Evolutionary conservation across 371 early-diverging fungal species (phyloP), one percentile per base, ranked within the genome.

Genomic region (Syncephalastrum contaminatum): DNA sequence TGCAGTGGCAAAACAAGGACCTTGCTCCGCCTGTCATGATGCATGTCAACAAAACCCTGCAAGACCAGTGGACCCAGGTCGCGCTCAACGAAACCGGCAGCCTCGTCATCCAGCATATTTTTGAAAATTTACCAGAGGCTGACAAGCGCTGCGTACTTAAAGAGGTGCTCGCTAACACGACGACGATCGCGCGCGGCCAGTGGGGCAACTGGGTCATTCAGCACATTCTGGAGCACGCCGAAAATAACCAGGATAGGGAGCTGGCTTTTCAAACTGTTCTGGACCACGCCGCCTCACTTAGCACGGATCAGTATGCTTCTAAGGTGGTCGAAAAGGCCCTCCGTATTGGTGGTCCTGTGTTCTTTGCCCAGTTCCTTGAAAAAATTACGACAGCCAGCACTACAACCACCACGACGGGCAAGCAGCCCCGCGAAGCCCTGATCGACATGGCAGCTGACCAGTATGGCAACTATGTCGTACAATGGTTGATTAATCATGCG

Each of bases 391-490:
- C 43, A 8, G 46, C 42, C 4, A 58, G 43, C 4, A 24, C 49
- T 22, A 53, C 48, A 5, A 51, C 50, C 30, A 66, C 76, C 14
- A 70, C 73, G 0, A 30, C 36, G 36, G 10, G 10, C 10, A 48
- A 25, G 13, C 43, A 43, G 1, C 21, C 39, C 4, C 72, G 83
- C 3, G 77, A 81, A 51, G 71, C 80, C 3, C 21, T 83, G 40
- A 74, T 83, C 39, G 81, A 83, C 44, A 77, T 83, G 61, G 83
- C 83, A 2, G 77, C 83, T 2, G 83, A 90, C 57, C 90, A 90
- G 64, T 88, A 85, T 62, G 90, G 86, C 43, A 99, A 99, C 82
- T 99, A 90, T 57, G 88, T 90, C 45, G 84, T 88, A 50, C 90
- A 90, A 67, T 84, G 88, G 70, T 75, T 89, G 16, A 66, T 89